Percentiles rank a stretch among this genome's conserved stretches.
Evolutionary conservation across 768 basidiomycete genomes (phyloP).

Genomic region (Psilocybe cyanescens): DNA sequence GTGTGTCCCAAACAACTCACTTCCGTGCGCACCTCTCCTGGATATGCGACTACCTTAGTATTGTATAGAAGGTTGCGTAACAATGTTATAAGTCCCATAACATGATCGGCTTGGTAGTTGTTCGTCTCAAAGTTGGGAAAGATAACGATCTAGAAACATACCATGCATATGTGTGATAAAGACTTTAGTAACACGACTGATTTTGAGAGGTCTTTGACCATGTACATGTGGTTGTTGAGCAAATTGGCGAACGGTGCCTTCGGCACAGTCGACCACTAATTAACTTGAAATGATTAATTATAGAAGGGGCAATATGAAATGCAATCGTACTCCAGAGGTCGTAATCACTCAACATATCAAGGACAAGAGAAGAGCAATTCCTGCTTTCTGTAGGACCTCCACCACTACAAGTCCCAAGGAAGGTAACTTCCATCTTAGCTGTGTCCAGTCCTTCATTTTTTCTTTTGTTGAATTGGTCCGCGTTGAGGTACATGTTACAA

Average conservation of each 20-base stretch:
- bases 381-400: conserved; percentile 76
- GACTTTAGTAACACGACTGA: conserved; percentile 61
- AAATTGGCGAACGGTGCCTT: conserved; percentile 79
- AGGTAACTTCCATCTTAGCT: conserved; percentile 59
- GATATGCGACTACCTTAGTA: conserved; percentile 29
- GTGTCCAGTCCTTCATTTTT: not conserved
- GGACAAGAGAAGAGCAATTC: conserved; percentile 76
- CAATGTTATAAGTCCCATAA: conserved; percentile 73
- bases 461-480: too few relatives aligned
- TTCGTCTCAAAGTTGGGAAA: not conserved
- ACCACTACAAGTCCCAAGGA: conserved; percentile 78
- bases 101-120: conserved; percentile 60
- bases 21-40: conserved; percentile 20
- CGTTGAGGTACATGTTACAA: too few relatives aligned
- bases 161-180: conserved; percentile 91
- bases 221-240: conserved; percentile 47
- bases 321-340: conserved; percentile 67
- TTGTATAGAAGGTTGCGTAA: conserved; percentile 62
- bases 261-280: conserved; percentile 80
- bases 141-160: conserved; percentile 26
- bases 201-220: conserved; percentile 36
- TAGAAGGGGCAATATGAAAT: conserved; percentile 1
- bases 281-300: conserved; percentile 5
- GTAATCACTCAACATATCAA: conserved; percentile 56
- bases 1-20: conserved; percentile 14